Evolutionary conservation across 345 rosid genomes (phyloP).

Genomic region (Sapria himalayana): DNA sequence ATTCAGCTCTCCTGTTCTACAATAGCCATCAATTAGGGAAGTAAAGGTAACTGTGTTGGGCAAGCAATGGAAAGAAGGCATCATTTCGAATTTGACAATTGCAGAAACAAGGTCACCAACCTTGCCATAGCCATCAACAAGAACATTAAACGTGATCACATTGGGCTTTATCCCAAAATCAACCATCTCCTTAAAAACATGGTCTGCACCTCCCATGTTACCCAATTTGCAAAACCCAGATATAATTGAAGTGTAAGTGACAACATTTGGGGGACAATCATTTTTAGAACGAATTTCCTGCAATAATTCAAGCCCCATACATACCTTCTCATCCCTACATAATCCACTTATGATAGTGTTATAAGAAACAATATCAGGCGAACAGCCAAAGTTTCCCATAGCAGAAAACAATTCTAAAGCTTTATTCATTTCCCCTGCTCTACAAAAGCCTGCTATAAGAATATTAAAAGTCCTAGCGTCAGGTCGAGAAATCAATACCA

Average conservation of each 20-base stretch:
- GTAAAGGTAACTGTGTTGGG: constrained; percentile 66
- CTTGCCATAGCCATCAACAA: constrained; percentile 68
- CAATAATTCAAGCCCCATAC: constrained; percentile 31
- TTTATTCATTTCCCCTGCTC: constrained; percentile 21
- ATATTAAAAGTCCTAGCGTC: constrained; percentile 66
- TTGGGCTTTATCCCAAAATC: constrained; percentile 26
- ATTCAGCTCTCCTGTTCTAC: constrained; percentile 50
- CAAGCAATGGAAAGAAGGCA: constrained; percentile 27
- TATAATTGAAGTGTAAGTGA: constrained; percentile 57
- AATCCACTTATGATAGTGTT: constrained; percentile 61
- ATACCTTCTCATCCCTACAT: constrained; percentile 36
- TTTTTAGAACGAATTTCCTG: constrained; percentile 17
- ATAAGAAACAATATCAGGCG: constrained; percentile 47
- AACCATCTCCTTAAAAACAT: constrained; percentile 41
- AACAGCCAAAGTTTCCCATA: constrained; percentile 39
- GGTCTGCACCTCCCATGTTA: constrained; percentile 38
- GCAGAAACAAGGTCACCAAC: constrained; percentile 35
- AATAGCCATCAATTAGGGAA: constrained; percentile 68
- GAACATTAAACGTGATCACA: constrained; percentile 53
- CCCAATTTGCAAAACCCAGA: constrained; percentile 58
- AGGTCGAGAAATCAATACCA: constrained; percentile 19
- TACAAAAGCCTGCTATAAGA: constrained; percentile 50
- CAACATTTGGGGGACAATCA: constrained; percentile 27
- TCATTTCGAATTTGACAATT: constrained; percentile 22
- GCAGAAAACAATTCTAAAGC: constrained; percentile 30